Base-by-base conservation (phyloP, 257 asterid species). In the Cinchona pubescens region DNA sequence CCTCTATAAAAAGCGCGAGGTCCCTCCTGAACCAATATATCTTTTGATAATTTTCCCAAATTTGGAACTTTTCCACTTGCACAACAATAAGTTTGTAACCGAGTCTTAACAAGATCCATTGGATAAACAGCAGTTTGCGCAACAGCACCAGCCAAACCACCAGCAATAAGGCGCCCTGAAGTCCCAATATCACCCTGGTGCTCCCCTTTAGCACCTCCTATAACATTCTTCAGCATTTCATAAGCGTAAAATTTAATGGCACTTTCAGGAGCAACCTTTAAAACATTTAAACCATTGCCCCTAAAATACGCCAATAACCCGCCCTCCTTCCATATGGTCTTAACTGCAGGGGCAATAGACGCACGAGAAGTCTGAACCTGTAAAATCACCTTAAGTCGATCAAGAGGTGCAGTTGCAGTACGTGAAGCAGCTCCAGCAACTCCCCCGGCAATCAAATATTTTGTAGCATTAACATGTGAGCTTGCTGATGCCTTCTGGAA, bases 351-450 rank as follows among this genome's bases (percentile, higher is more conserved):
- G 53, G 75, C 84, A 51, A 93, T 81, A 42, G 96, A 77, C n/a
- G 93, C 93, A 16, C 80, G 90, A 8, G 87, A 51, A 4, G 99
- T 96, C 84, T 96, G 98, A 71, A 96, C 97, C 86, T 96, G 99
- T 77, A 96, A 80, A 67, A 81, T 62, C 76, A 96, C 99, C 85
- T 96, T 96, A 1, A 96, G 85, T 45, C 97, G 96, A 75, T 96
- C 99, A 60, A 96, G 95, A 64, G 99, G 99, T 15, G 99, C 97
- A 37, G 99, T 93, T 58, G 91, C 90, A 5, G 96, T 92, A 59
- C 98, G 99, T 72, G 99, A 96, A 74, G 96, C 89, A 14, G 92
- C 97, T 71, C 99, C 99, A 71, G 99, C 99, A 75, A 96, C 96
- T 61, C 96, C 99, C 43, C 99, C 99, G 0, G 97, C 99, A 67